Evolutionary conservation across 2,329 filamentous ascomycete genomes (phyloP), one percentile per base, ranked within the genome.

Genomic region (Xylariaceae sp.): DNA sequence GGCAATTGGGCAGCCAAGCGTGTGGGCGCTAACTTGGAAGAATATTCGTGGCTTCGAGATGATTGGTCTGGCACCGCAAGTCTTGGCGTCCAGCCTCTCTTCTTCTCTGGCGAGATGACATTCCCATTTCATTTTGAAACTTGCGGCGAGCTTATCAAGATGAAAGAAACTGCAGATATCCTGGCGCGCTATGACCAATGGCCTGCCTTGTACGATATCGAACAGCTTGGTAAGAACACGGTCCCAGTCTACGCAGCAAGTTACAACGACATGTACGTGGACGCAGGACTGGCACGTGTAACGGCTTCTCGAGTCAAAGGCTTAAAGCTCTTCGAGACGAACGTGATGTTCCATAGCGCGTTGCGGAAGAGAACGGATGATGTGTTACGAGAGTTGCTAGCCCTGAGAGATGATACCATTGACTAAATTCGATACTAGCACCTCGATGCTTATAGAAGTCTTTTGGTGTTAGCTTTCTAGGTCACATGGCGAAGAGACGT

Each of bases 261-360:
- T 2, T 97, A 87, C 59, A 86, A 96, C 55, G 90, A 96, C 65
- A 94, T 96, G 88, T 96, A 95, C 62, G 91, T 97, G 30, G 87
- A 95, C 62, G 87, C 81, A 58, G 81, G 82, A 6, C 72, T 90
- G 47, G 86, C 88, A 9, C 77, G 81, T 59, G 82, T 87, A 59
- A 95, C 90, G 14, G 89, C 89, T 10, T 72, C 72, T 38, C 80
- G 84, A 62, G 87, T 96, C 65, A 86, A 81, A 65, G 85, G 83
- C 1, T 86, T 82, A 64, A 90, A 89, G 71, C 83, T 89, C 38
- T 94, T 86, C 60, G 82, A 94, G 63, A 96, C 90, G 36, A 96
- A 96, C 66, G 76, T 78, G 19, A 81, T 95, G 77, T 94, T 94
- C 63, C 92, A 97, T 68, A 86, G 94, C 63, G 92, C 87, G 0